Base-by-base conservation (phyloP, 805 yeast genomes). In the Lipomyces chichibuensis region DNA sequence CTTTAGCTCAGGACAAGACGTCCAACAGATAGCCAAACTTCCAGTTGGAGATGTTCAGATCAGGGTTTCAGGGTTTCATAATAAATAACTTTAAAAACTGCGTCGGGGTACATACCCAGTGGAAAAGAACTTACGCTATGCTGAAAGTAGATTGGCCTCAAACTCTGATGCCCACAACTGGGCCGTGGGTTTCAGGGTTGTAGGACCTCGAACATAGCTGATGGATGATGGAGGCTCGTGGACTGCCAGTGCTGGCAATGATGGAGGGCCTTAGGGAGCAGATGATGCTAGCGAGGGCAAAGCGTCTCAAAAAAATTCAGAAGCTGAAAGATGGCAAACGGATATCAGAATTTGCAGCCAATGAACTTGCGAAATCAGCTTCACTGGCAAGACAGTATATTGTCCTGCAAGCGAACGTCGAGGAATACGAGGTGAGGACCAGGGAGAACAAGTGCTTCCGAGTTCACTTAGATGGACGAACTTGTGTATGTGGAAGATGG, bases 371-470 rank as follows among this genome's bases (percentile, higher is more conserved):
- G 3, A 46, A 46, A 3, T 46, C 52, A 20, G 52, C 25, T 46
- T 46, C 25, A 46, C 52, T 46, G 20, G 52, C 52, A 46, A 2
- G 52, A 46, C 52, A 46, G 25, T 46, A 46, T 46, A 46, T 2
- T 46, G 52, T 46, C 52, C 6, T 25, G 25, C 52, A 17, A 2
- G 52, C 52, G 52, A 46, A 13, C 25, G 3, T 46, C 20, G 52
- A 46, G 6, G 52, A 46, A 20, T 46, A n/a, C 20, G 54, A 51
- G 54, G 54, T 51, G 29, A 51, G 54, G 29, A 51, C 3, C 17
- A 51, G 11, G 53, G 25, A 51, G 54, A 13, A n/a, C 54, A 32
- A 51, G 29, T 51, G 54, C 54, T 51, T 51, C 54, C 29, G 32
- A 20, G 29, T 51, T 51, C 5, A 32, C 5, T 25, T 51, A 51